A percentile compares a stretch with the other conserved stretches of the same genome.
These are phyloP conservation scores for Trebouxia sp. DNA, from an alignment of 139 green algal species.

Conservation along the genomic window DNA sequence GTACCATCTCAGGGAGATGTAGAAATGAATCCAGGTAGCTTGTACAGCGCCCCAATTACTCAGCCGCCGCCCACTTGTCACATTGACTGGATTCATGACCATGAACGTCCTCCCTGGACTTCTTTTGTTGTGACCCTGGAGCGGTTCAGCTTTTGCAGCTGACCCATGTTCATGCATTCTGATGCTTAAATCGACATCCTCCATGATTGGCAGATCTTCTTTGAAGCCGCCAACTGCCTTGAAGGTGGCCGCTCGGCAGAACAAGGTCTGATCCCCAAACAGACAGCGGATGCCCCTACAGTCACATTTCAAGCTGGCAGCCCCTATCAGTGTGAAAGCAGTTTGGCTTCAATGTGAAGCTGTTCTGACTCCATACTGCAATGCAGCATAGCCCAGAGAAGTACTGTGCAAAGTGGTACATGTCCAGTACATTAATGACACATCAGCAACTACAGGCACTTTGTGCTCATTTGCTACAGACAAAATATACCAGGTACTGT, in stretches of 20 bases:
- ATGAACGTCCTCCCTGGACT: background rate
- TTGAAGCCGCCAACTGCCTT: conserved; percentile 58
- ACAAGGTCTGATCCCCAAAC: conserved; percentile 79
- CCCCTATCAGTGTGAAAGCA: background rate
- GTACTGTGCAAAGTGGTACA: too few species aligned
- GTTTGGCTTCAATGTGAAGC: too few species aligned
- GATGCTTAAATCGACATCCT: conserved; percentile 79
- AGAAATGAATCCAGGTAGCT: conserved; percentile 59
- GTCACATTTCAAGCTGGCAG: background rate
- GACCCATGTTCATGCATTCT: conserved; percentile 50
- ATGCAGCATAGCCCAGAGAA: too few species aligned
- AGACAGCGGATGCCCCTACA: conserved; percentile 51
- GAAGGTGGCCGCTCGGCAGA: conserved; percentile 64
- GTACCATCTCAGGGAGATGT: conserved; percentile 60
- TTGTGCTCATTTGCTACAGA: too few species aligned
- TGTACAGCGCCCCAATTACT: conserved; percentile 52
- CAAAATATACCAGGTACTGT: too few species aligned
- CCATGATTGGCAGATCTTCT: conserved; percentile 70
- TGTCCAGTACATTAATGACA: too few species aligned
- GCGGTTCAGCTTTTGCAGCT: background rate
- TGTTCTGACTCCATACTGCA: too few species aligned
- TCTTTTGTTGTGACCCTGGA: background rate
- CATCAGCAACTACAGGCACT: too few species aligned
- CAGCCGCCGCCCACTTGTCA: conserved; percentile 69
- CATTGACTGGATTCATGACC: conserved; percentile 39